Conservation (phyloP, 75 land plant genomes). For the Chamaecyparis obtusa region DNA sequence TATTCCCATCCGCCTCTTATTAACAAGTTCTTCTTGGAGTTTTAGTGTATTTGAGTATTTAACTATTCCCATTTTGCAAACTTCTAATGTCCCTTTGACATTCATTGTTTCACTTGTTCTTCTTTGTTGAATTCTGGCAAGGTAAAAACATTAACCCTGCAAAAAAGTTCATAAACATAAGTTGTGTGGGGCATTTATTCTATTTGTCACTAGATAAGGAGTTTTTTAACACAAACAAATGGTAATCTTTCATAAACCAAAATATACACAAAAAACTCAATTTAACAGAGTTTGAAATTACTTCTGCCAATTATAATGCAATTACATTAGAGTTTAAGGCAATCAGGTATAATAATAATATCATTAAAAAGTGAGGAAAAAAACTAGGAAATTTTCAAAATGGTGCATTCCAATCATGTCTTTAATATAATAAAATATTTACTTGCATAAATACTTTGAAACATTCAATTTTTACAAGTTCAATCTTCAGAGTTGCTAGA, state of each 20-base stretch:
- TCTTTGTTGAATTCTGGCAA: background rate
- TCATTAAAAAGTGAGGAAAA: background rate
- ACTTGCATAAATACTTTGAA: background rate
- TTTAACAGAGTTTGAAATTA: background rate
- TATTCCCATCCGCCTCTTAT: constrained; percentile 39
- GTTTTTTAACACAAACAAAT: background rate
- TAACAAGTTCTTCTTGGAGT: constrained; percentile 62
- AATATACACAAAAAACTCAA: background rate
- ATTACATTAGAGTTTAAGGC: background rate
- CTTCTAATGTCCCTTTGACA: constrained; percentile 44
- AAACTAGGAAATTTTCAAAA: too few relatives aligned
- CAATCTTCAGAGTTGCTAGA: too few relatives aligned
- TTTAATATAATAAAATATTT: too few relatives aligned
- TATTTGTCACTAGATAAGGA: background rate
- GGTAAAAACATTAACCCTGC: constrained; percentile 1
- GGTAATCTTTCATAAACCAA: background rate
- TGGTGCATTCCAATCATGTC: background rate
- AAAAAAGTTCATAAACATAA: background rate
- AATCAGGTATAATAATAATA: background rate
- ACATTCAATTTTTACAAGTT: too few relatives aligned
- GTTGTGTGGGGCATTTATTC: background rate
- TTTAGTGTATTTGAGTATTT: constrained; percentile 67
- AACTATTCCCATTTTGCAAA: constrained; percentile 74
- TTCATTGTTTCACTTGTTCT: constrained; percentile 26
- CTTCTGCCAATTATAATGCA: background rate